Conservation (phyloP, 108 stramenopile genomes). For the Pseudonitzschia delicatissima region DNA sequence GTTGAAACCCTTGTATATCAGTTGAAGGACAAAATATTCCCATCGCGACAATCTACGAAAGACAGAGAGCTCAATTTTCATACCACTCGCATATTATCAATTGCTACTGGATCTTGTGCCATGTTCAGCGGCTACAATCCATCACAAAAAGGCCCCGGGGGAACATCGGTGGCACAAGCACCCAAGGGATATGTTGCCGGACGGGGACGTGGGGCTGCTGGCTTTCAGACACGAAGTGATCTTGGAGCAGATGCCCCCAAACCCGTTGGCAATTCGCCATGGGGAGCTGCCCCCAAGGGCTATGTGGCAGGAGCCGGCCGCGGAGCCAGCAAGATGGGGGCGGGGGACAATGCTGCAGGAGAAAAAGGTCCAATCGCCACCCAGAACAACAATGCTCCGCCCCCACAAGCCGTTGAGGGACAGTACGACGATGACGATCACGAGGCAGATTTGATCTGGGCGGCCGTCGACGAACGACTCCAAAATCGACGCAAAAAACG, state of each 20-base stretch:
- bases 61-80: too few species aligned
- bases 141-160: neutral
- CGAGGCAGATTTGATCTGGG: conserved; percentile 96
- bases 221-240: conserved; percentile 96
- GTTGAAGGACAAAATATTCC: too few species aligned
- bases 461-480: conserved; percentile 95
- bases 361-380: neutral
- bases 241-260: conserved; percentile 54
- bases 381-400: neutral
- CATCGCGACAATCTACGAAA: too few species aligned
- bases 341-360: neutral
- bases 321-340: conserved; percentile 39
- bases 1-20: too few species aligned
- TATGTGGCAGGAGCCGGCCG: conserved; percentile 87
- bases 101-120: too few species aligned
- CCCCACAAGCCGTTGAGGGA: conserved; percentile 30
- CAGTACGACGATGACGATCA: conserved; percentile 93
- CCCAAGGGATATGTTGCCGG: conserved; percentile 93
- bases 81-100: too few species aligned
- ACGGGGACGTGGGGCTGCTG: conserved; percentile 94
- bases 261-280: conserved; percentile 25
- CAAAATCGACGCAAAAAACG: conserved; percentile 55
- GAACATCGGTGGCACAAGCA: neutral
- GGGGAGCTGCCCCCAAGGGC: conserved; percentile 76
- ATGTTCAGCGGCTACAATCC: conserved; percentile 13